Percentiles rank a stretch among this genome's conserved stretches.
Conservation (phyloP, 129 eudicot genomes). For the Smallanthus sonchifolius region DNA sequence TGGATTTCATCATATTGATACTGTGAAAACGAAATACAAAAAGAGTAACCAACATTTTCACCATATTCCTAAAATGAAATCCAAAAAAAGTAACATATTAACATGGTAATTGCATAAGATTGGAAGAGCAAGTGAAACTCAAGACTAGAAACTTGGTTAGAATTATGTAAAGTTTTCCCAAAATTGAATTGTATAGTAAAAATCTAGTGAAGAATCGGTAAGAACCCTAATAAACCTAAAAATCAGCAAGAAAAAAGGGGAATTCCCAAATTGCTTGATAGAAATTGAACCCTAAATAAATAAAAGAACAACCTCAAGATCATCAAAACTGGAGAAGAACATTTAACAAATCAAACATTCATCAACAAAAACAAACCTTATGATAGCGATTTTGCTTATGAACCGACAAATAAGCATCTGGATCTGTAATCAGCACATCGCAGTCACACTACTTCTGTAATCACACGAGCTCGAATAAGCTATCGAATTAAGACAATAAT, state of each 20-base stretch:
- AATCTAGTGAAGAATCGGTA: background rate
- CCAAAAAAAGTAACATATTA: no score
- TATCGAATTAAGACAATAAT: background rate
- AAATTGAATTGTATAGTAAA: background rate
- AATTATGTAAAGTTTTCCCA: no score
- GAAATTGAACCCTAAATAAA: background rate
- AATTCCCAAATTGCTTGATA: background rate
- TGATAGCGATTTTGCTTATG: conserved; percentile 16
- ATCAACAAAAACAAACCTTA: conserved; percentile 18
- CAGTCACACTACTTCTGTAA: conserved; percentile 6
- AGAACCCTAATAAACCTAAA: background rate
- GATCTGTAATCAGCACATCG: conserved; percentile 17
- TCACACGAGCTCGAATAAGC: background rate
- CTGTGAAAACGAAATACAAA: no score
- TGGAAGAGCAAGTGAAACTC: no score
- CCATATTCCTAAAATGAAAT: no score
- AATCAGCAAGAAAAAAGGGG: background rate
- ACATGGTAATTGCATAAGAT: no score
- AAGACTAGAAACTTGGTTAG: no score
- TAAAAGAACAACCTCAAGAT: background rate
- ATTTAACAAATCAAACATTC: background rate
- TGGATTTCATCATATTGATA: no score
- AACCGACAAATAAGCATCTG: background rate
- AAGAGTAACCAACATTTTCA: no score
- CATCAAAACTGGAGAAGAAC: background rate